A percentile compares a stretch with the other conserved stretches of the same genome.
Conservation (phyloP, 257 asterid species). For the Solanum chmielewskii region DNA sequence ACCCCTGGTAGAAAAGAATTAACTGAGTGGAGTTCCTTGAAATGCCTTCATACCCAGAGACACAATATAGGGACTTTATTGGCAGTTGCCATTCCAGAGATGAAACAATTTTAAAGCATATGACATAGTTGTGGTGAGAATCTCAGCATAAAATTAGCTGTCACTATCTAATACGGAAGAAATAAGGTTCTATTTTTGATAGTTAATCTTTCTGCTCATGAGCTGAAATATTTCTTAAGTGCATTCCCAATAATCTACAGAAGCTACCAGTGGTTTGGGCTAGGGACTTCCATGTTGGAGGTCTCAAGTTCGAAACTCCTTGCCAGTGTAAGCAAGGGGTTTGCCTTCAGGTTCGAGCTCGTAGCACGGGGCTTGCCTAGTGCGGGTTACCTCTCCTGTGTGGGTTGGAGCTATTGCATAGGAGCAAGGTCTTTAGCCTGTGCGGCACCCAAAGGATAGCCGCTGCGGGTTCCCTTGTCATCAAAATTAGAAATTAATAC, state of each 20-base stretch:
- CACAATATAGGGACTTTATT: not conserved
- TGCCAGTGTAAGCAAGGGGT: not conserved
- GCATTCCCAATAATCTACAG: not conserved
- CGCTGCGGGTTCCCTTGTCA: not conserved
- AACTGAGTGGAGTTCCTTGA: not conserved
- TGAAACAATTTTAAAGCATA: not conserved
- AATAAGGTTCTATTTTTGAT: not conserved
- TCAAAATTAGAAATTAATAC: not conserved
- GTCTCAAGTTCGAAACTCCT: not conserved
- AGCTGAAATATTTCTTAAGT: not conserved
- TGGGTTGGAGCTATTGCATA: not conserved
- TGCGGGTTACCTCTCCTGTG: not conserved
- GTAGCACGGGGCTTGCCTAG: not conserved
- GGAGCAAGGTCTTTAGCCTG: not conserved
- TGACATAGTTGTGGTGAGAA: not conserved
- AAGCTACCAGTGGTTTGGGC: not conserved
- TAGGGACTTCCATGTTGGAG: not conserved
- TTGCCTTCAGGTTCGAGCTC: not conserved
- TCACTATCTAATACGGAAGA: not conserved
- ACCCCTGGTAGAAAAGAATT: too few relatives aligned
- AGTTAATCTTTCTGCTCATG: not conserved
- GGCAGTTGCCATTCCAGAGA: not conserved
- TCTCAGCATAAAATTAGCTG: not conserved
- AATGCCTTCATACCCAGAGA: not conserved
- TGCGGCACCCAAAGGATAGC: not conserved